A percentile compares a stretch with the other conserved stretches of the same genome.
phyloP scores from a whole-genome alignment of 306 rosid genomes.

The Lupinus albus region DNA sequence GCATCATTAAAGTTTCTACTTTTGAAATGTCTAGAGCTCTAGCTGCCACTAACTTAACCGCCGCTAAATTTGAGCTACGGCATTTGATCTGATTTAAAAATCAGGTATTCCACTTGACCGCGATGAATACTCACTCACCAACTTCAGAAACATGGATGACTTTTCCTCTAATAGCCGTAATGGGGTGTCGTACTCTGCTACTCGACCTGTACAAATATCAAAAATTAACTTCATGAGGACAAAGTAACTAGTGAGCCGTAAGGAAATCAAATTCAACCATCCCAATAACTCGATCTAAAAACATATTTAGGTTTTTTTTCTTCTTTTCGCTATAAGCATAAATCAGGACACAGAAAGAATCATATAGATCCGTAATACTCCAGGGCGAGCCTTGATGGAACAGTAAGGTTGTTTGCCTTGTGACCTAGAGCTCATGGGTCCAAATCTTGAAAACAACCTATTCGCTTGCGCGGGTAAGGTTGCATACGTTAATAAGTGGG shows the following conservation, averaged over 20 bases:
- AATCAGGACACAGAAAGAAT: conserved; percentile 1
- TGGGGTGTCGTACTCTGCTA: conserved; percentile 85
- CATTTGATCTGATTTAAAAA: conserved; percentile 49
- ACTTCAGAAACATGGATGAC: conserved; percentile 86
- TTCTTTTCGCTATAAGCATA: not conserved
- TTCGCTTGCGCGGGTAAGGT: no score
- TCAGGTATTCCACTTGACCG: conserved; percentile 75
- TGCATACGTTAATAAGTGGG: no score
- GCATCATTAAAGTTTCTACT: conserved; percentile 33
- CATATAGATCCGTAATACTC: not conserved
- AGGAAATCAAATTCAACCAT: not conserved
- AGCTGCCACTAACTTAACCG: conserved; percentile 34
- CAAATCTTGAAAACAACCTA: no score
- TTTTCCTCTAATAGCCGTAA: conserved; percentile 72
- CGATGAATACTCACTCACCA: conserved; percentile 83
- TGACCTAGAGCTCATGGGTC: no score
- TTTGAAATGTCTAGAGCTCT: conserved; percentile 38
- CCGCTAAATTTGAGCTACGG: conserved; percentile 22
- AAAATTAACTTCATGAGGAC: conserved; percentile 33
- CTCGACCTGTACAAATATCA: conserved; percentile 65
- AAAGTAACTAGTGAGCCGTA: conserved; percentile 10
- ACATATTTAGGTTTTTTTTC: conserved; percentile 12
- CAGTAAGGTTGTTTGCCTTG: no score
- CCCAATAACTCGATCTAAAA: conserved; percentile 7
- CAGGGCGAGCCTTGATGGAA: no score